Evolutionary conservation across 805 yeast species (phyloP).

Genomic region (Yarrowia sp.): DNA sequence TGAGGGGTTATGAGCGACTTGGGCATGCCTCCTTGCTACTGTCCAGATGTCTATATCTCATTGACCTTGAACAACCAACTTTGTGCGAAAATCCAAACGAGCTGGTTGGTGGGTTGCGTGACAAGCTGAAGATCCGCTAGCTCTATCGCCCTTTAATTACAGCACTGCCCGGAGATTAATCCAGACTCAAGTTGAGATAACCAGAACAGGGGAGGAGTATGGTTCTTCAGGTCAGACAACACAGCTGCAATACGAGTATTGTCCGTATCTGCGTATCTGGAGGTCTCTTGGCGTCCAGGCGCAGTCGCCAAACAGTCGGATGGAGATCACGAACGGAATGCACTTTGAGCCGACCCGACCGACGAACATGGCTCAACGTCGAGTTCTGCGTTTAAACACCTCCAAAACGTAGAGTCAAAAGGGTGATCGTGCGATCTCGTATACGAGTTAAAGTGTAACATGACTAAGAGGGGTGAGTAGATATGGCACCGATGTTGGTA

Average conservation of each 20-base stretch:
- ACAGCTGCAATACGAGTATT: too few relatives aligned
- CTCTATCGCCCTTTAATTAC: not conserved
- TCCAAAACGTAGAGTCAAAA: not conserved
- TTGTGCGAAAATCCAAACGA: not conserved
- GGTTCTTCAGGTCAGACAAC: too few relatives aligned
- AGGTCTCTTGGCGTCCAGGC: too few relatives aligned
- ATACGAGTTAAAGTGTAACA: not conserved
- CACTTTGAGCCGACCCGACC: not conserved
- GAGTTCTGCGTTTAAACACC: not conserved
- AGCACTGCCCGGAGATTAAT: conserved; percentile 2
- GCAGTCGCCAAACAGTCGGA: too few relatives aligned
- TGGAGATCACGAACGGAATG: too few relatives aligned
- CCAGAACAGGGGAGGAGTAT: too few relatives aligned
- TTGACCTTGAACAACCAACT: not conserved
- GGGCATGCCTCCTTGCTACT: not conserved
- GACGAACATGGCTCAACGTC: conserved; percentile 11
- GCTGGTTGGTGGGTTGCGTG: not conserved
- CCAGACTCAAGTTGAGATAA: too few relatives aligned
- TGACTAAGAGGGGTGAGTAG: too few relatives aligned
- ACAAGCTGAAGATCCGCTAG: not conserved
- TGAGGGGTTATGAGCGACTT: conserved; percentile 18
- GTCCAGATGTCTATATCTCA: not conserved
- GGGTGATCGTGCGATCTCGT: conserved; percentile 13
- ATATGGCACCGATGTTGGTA: too few relatives aligned
- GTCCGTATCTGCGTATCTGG: too few relatives aligned